phyloP scores from a whole-genome alignment of 768 basidiomycete species.

The Tephrocybe sp. region DNA sequence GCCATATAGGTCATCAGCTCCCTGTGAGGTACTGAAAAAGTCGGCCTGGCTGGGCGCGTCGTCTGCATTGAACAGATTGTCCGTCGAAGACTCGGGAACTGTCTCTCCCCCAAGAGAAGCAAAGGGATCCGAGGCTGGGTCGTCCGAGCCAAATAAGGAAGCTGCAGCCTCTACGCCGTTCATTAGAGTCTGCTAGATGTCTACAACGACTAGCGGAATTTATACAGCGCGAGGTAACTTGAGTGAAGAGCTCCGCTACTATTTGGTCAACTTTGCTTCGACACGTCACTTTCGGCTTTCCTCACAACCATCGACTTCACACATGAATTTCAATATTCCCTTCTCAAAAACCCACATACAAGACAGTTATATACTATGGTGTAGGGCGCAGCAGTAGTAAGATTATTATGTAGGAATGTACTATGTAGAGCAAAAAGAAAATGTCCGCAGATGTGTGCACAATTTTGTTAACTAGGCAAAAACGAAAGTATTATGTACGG shows the following conservation, averaged over 20 bases:
- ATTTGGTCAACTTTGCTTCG: slow-evolving; percentile 37
- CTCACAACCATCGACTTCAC: neutral
- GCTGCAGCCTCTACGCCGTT: slow-evolving; percentile 74
- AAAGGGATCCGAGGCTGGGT: slow-evolving; percentile 62
- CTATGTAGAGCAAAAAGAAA: slow-evolving; percentile 11
- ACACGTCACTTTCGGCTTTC: slow-evolving; percentile 30
- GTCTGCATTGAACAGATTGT: slow-evolving; percentile 16
- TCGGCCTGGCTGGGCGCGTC: slow-evolving; percentile 10
- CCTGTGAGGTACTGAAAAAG: slow-evolving; percentile 6
- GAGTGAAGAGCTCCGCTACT: slow-evolving; percentile 15
- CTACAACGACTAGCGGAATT: slow-evolving; percentile 9
- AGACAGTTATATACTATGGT: slow-evolving; percentile 3
- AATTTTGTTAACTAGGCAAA: slow-evolving; percentile 8
- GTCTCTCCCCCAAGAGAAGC: slow-evolving; percentile 46
- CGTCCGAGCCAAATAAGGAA: slow-evolving; percentile 72
- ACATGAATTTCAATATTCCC: neutral
- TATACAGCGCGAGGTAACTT: slow-evolving; percentile 2
- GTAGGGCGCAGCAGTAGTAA: neutral
- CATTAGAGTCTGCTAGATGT: slow-evolving; percentile 33
- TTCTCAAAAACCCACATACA: too few relatives aligned
- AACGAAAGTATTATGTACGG: slow-evolving; percentile 19
- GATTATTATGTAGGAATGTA: slow-evolving; percentile 6
- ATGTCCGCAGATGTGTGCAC: slow-evolving; percentile 3
- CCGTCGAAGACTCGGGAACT: slow-evolving; percentile 20
- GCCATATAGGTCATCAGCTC: neutral